phyloP scores from a whole-genome alignment of 192 early-diverging fungal species.

The Entophlyctis luteolus region DNA sequence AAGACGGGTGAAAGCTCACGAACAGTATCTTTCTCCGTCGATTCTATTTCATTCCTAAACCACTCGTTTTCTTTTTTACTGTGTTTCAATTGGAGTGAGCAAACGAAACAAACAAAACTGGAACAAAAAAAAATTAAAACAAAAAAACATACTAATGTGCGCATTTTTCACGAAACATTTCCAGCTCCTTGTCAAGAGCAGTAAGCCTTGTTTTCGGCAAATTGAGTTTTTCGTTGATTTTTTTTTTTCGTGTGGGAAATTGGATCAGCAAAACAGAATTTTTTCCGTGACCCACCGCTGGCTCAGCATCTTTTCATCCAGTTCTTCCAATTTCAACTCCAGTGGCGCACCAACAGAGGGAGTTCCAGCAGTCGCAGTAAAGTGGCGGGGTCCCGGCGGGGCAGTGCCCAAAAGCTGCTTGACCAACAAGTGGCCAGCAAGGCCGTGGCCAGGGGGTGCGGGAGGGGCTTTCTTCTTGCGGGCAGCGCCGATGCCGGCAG shows the following conservation, averaged over 20 bases:
- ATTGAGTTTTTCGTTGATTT: too few species aligned
- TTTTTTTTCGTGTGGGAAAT: too few species aligned
- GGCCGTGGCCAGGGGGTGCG: not conserved
- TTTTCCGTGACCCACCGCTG: slow-evolving; percentile 21
- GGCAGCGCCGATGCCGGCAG: not conserved
- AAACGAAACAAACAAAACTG: too few species aligned
- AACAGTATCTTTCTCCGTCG: slow-evolving; percentile 47
- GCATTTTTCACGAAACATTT: slow-evolving; percentile 44
- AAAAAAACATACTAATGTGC: slow-evolving; percentile 34
- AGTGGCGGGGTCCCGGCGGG: slow-evolving; percentile 2
- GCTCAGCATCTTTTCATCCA: slow-evolving; percentile 40
- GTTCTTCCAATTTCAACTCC: slow-evolving; percentile 39
- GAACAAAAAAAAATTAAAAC: not conserved
- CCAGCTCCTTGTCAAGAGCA: slow-evolving; percentile 40
- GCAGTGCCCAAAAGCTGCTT: slow-evolving; percentile 27
- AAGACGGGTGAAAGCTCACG: not conserved
- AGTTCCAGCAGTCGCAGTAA: not conserved
- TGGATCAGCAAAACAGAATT: too few species aligned
- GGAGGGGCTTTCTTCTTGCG: not conserved
- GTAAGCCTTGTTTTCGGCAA: slow-evolving; percentile 28
- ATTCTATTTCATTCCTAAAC: slow-evolving; percentile 51
- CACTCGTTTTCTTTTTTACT: slow-evolving; percentile 56
- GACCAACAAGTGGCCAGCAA: slow-evolving; percentile 16
- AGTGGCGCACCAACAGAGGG: slow-evolving; percentile 10
- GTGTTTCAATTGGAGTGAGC: too few species aligned